These are phyloP conservation scores for Candida boleticola DNA, from an alignment of 805 yeast species.

Conservation along the genomic window DNA sequence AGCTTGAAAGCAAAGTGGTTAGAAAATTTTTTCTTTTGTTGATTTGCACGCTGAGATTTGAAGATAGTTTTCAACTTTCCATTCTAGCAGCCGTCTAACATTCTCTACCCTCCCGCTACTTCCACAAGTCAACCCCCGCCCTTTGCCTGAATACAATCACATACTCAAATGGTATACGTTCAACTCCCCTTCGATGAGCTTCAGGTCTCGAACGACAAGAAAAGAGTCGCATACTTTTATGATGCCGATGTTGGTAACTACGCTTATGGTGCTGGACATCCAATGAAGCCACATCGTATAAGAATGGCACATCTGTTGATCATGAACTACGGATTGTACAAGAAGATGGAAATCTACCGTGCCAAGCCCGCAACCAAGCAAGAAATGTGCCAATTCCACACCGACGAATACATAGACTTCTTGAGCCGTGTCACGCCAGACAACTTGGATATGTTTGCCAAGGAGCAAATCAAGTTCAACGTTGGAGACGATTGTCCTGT, in stretches of 20 bases:
- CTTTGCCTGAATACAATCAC: too few species aligned
- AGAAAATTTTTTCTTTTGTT: too few species aligned
- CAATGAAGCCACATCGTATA: slow-evolving; percentile 98
- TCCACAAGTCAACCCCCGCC: too few species aligned
- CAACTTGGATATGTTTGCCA: slow-evolving; percentile 79
- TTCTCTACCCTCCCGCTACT: too few species aligned
- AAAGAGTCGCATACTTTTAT: slow-evolving; percentile 43
- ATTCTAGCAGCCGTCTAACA: too few species aligned
- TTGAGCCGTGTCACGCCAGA: slow-evolving; percentile 89
- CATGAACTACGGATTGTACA: slow-evolving; percentile 95
- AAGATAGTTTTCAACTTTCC: too few species aligned
- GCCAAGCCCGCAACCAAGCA: slow-evolving; percentile 98
- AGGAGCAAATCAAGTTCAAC: slow-evolving; percentile 88
- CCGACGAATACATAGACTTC: slow-evolving; percentile 96
- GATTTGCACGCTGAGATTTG: too few species aligned
- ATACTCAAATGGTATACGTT: slow-evolving; percentile 37
- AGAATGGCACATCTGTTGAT: slow-evolving; percentile 97
- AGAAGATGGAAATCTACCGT: slow-evolving; percentile 94
- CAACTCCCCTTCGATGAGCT: slow-evolving; percentile 47
- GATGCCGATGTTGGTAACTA: slow-evolving; percentile 92
- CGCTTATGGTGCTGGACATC: slow-evolving; percentile 98
- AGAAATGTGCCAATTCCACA: slow-evolving; percentile 97
- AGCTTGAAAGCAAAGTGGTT: too few species aligned
- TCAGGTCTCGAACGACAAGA: slow-evolving; percentile 41
- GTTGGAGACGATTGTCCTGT: slow-evolving; percentile 97